Evolutionary conservation across 805 yeast genomes (phyloP).

Genomic region (Saccharomycopsis amapae): DNA sequence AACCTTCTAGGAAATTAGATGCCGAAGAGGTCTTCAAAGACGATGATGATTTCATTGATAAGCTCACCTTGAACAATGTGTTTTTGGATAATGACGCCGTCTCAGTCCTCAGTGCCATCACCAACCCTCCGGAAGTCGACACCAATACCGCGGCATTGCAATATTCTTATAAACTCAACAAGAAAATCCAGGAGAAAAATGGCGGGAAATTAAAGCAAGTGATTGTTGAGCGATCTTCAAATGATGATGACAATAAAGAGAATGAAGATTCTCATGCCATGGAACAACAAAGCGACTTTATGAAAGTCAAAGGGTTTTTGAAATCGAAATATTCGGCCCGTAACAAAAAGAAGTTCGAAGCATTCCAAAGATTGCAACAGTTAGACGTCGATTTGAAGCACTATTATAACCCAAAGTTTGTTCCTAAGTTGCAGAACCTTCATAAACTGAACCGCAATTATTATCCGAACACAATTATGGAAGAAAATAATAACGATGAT

Average conservation of each 20-base stretch:
- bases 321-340: no score
- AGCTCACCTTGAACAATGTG: not conserved
- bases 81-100: not conserved
- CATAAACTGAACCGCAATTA: no score
- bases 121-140: not conserved
- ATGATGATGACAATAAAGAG: no score
- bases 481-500: no score
- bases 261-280: no score
- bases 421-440: no score
- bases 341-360: not conserved
- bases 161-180: not conserved
- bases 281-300: no score
- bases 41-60: not conserved
- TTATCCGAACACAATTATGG: no score
- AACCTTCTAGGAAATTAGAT: no score
- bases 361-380: not conserved
- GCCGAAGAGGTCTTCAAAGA: not conserved
- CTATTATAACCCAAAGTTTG: slow-evolving; percentile 1
- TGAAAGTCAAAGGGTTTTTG: not conserved
- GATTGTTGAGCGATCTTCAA: no score
- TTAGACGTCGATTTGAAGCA: not conserved
- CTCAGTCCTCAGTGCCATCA: not conserved
- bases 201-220: no score
- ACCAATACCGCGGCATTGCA: slow-evolving; percentile 4
- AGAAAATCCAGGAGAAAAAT: not conserved